Evolutionary conservation across 164 flowering plant genomes (phyloP).

Genomic region (Magnolia sinica): DNA sequence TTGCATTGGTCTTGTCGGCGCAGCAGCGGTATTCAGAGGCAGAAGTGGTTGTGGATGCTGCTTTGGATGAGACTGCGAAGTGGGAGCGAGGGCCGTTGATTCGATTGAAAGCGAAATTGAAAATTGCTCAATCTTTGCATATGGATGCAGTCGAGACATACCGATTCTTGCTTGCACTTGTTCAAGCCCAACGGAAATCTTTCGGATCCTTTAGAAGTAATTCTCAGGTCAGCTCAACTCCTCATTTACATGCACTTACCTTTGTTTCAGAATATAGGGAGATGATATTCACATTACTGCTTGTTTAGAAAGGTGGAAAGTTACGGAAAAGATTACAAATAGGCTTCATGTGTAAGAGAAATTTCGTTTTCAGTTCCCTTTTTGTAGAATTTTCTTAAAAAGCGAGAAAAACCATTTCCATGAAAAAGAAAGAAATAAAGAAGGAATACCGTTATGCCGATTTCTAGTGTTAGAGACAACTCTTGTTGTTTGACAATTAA

Average conservation of each 20-base stretch:
- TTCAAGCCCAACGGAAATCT: conserved; percentile 84
- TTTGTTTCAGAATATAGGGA: too few species aligned
- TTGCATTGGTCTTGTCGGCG: conserved; percentile 81
- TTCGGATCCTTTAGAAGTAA: conserved; percentile 47
- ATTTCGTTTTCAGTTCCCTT: too few species aligned
- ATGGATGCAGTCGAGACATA: conserved; percentile 87
- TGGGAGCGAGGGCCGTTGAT: conserved; percentile 97
- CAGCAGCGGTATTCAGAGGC: conserved; percentile 84
- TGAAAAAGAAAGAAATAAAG: too few species aligned
- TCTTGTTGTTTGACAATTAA: too few species aligned
- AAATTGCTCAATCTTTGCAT: conserved; percentile 60
- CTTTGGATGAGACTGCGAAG: conserved; percentile 90
- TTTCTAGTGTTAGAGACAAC: too few species aligned
- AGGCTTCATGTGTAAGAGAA: too few species aligned
- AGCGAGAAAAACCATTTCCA: too few species aligned
- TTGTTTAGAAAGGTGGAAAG: too few species aligned
- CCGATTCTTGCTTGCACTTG: conserved; percentile 80
- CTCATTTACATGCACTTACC: background rate
- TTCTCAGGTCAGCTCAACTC: conserved; percentile 47
- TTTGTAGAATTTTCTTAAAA: too few species aligned
- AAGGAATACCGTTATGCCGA: too few species aligned
- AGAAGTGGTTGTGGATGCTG: conserved; percentile 84
- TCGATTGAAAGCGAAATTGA: conserved; percentile 80
- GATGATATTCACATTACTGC: too few species aligned
- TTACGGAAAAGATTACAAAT: too few species aligned